phyloP scores from a whole-genome alignment of 2,329 filamentous ascomycete genomes.

The Niveomyces coronatus region DNA sequence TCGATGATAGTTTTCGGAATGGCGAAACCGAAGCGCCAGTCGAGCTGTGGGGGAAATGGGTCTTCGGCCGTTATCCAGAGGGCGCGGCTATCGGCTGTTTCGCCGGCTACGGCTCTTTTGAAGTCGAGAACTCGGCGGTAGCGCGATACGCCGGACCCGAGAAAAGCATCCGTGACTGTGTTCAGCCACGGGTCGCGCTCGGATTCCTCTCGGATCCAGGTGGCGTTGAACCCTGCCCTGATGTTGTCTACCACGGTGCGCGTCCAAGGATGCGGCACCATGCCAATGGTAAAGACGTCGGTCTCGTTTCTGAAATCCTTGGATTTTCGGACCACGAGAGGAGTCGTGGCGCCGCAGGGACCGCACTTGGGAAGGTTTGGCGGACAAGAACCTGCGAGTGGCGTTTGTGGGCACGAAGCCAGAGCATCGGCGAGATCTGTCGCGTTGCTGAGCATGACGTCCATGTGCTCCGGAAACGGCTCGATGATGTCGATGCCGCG shows the following conservation, averaged over 20 bases:
- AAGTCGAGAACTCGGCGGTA: constrained; percentile 59
- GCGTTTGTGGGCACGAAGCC: constrained; percentile 61
- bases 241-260: constrained; percentile 57
- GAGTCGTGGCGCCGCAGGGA: constrained; percentile 54
- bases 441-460: constrained; percentile 59
- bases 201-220: constrained; percentile 57
- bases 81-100: constrained; percentile 50
- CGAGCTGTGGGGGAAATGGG: constrained; percentile 56
- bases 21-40: constrained; percentile 84
- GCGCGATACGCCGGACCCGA: constrained; percentile 50
- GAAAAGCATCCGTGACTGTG: constrained; percentile 57
- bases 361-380: constrained; percentile 68
- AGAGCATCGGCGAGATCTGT: constrained; percentile 65
- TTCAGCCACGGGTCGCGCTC: constrained; percentile 71
- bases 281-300: constrained; percentile 69
- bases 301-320: constrained; percentile 61
- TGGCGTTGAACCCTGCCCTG: constrained; percentile 48
- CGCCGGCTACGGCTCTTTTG: constrained; percentile 71
- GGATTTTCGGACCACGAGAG: constrained; percentile 57
- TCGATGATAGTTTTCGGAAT: constrained; percentile 51
- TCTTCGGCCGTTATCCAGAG: constrained; percentile 74
- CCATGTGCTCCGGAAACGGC: constrained; percentile 65
- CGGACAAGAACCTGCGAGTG: constrained; percentile 69
- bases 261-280: constrained; percentile 87
- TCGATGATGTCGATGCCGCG: constrained; percentile 74